These are phyloP conservation scores for Chamaecrista fasciculata DNA, from an alignment of 306 rosid species.

Conservation along the genomic window DNA sequence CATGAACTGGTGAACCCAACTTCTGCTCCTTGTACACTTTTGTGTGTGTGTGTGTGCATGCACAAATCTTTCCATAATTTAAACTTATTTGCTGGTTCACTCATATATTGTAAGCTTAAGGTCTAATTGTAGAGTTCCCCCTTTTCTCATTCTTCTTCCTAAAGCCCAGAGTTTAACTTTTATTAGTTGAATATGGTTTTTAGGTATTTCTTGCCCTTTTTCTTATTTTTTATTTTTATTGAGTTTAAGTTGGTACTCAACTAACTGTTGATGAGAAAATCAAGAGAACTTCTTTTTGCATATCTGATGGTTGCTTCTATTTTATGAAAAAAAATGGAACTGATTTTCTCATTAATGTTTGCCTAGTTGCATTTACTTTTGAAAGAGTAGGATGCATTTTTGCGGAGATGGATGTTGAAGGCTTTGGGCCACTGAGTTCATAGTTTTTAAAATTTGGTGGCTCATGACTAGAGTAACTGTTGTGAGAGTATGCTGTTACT, in stretches of 20 bases:
- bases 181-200: not conserved
- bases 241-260: not conserved
- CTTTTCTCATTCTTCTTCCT: not conserved
- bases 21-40: not conserved
- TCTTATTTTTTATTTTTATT: conserved; percentile 4
- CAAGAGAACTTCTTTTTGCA: too few relatives aligned
- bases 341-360: not conserved
- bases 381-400: not conserved
- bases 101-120: not conserved
- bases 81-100: not conserved
- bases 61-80: not conserved
- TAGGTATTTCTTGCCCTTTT: conserved; percentile 9
- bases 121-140: not conserved
- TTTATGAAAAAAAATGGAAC: too few relatives aligned
- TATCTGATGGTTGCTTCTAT: too few relatives aligned
- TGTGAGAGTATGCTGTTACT: not conserved
- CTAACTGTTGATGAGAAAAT: too few relatives aligned
- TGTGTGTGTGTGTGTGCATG: not conserved
- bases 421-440: not conserved
- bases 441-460: not conserved
- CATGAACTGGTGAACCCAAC: not conserved
- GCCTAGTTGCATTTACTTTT: not conserved
- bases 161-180: not conserved
- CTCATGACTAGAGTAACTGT: not conserved
- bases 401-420: not conserved